Evolutionary conservation across 176 grass and related monocot genomes (phyloP), one percentile per base, ranked within the genome.

Genomic region (Poa annua): DNA sequence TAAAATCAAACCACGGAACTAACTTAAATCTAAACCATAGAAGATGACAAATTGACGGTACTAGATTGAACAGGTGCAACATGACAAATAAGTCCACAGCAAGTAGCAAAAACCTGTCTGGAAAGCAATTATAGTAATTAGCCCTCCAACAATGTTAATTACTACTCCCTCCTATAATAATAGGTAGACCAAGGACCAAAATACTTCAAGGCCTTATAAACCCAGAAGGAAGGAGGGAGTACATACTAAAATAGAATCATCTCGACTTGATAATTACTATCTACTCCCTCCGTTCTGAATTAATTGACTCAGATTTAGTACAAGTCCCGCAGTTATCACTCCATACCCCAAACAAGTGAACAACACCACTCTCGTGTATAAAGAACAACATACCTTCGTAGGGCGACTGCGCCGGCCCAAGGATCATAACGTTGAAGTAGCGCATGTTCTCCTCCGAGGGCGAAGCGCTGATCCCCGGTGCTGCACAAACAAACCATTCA

Each of bases 361-460:
- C 32, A 75, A 50, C 22, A 44, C 7, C 25, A 44, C 54, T 26
- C 19, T n/a, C 5, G 2, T 17, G 34, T 61, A 70, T 17, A 14
- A 9, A 32, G 35, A 66, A 34, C 62, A 24, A 3, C 11, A 3
- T 45, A 88, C 92, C 92, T 88, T 94, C 92, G 19, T 92, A 95
- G 11, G 90, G 93, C n/a, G 96, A 95, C 83, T 95, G 92, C 35
- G 89, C 86, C 22, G 96, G 96, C 0, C 96, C 96, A 68, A 98
- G 93, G 69, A 98, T 88, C 96, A 98, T 98, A 47, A 95, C 96
- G 92, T 98, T 95, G 82, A 98, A 98, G 79, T 98, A 98, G 44
- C 96, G 96, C 96, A 98, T 95, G 73, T 98, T 98, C 81, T 98
- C 93, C 83, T 98, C 93, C 33, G 92, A 98, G 6, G 96, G 93